Conservation (phyloP, 495 filamentous ascomycete genomes). For the Neurospora sp. region DNA sequence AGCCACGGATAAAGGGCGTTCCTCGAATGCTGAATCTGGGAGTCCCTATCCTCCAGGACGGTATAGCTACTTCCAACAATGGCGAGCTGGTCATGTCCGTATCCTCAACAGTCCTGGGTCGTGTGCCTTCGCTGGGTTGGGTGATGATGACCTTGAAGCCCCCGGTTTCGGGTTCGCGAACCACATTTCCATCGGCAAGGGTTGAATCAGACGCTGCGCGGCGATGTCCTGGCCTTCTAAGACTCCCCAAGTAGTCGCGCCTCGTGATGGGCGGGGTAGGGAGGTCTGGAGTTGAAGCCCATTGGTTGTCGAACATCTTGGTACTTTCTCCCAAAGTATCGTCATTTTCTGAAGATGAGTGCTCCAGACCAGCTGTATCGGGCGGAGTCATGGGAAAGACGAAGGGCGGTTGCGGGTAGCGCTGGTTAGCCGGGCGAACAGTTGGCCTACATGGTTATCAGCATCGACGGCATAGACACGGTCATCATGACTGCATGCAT, state of each 20-base stretch:
- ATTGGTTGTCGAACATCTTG: constrained; percentile 26
- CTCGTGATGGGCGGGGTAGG: constrained; percentile 22
- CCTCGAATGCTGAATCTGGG: constrained; percentile 72
- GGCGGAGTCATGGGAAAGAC: constrained; percentile 49
- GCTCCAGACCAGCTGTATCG: constrained; percentile 44
- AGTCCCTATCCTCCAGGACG: constrained; percentile 75
- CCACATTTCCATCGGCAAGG: constrained; percentile 29
- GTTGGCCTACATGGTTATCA: constrained; percentile 39
- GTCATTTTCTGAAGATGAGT: constrained; percentile 27
- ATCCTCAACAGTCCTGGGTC: constrained; percentile 59
- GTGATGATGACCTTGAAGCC: constrained; percentile 83
- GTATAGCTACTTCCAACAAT: constrained; percentile 69
- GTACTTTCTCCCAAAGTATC: constrained; percentile 25
- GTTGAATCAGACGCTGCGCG: constrained; percentile 42
- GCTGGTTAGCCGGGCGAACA: constrained; percentile 45
- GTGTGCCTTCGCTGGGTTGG: constrained; percentile 46
- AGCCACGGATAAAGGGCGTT: constrained; percentile 72
- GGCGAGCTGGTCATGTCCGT: constrained; percentile 35
- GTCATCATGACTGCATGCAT: constrained; percentile 25
- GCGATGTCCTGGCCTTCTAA: constrained; percentile 18
- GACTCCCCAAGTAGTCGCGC: constrained; percentile 18
- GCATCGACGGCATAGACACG: constrained; percentile 4
- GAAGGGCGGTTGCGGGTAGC: constrained; percentile 49
- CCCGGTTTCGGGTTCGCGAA: constrained; percentile 47
- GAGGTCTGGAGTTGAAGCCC: constrained; percentile 14